Base-by-base conservation (phyloP, 108 stramenopile species). In the Cyclostephanos tholiformis region DNA sequence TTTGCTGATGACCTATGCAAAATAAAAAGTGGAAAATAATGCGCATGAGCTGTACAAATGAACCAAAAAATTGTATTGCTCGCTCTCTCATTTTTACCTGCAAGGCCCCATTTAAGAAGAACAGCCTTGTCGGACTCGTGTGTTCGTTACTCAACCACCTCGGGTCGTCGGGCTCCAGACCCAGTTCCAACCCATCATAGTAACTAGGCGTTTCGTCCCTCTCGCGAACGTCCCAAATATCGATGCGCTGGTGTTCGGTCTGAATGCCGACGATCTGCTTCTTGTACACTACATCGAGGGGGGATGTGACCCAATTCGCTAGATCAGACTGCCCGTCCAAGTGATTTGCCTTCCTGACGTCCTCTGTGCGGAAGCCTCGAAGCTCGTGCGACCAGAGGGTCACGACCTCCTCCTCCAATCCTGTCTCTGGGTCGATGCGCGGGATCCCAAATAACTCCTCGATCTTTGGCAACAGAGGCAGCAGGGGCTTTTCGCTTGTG, bases 201-300 rank as follows among this genome's bases (percentile, higher is more conserved):
- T 89, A 82, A 53, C 69, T 63, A 10, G 94, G 91, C 55, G 84
- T 85, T 39, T 91, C 91, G 27, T 87, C 86, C 39, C 78, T 77
- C 35, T 87, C 86, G 27, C 82, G 71, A 29, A 85, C 49, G 65
- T 96, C 95, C 92, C 91, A 93, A 68, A 96, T 89, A 80, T 93
- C 91, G 64, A 96, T 86, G 43, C 85, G 84, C 70, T 91, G 91
- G 52, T 65, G 74, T 19, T 71, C 61, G 2, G 77, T 72, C 49
- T 71, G 19, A 52, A 74, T 55, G 11, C 73, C 65, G 8, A 82
- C 67, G 57, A 89, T 59, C 51, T 83, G 76, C 46, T 84, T 72
- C 82, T 86, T 86, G 44, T 74, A 75, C 55, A 79, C 74, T 10
- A 89, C 74, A 60, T 87, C 87, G 14, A 89, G 52, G 13, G 87